Evolutionary conservation across 768 basidiomycete species (phyloP).

Genomic region (Mycena belliarum): DNA sequence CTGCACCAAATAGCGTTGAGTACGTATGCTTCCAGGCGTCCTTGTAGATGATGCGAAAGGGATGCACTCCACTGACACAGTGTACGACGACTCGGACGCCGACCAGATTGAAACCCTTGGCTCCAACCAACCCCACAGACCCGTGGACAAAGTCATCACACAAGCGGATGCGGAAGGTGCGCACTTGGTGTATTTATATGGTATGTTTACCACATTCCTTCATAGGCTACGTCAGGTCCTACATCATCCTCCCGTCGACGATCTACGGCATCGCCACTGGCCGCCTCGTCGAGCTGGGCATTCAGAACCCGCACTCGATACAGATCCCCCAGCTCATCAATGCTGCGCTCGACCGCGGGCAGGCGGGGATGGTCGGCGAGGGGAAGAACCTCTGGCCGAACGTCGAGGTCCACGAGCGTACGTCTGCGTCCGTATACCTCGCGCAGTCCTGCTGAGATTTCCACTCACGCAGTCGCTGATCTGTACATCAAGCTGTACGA

Average conservation of each 20-base stretch:
- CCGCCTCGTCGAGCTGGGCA: constrained; percentile 32
- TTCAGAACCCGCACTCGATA: constrained; percentile 39
- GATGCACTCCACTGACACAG: neutral
- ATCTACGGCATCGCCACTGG: constrained; percentile 27
- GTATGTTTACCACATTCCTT: neutral
- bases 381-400: constrained; percentile 64
- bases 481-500: constrained; percentile 48
- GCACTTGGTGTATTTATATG: neutral
- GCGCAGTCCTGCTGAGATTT: neutral
- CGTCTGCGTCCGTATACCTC: constrained; percentile 2
- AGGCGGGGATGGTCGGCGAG: constrained; percentile 42
- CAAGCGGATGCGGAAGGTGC: neutral
- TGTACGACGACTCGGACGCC: neutral
- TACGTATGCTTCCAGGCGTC: too few relatives aligned
- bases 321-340: constrained; percentile 41
- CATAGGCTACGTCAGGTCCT: constrained; percentile 28
- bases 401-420: constrained; percentile 56
- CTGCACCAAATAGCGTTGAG: too few relatives aligned
- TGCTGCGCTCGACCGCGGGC: constrained; percentile 33
- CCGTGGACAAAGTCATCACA: neutral
- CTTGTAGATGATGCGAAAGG: neutral
- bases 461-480: constrained; percentile 35
- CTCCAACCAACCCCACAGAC: neutral
- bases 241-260: constrained; percentile 29
- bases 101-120: neutral